These are phyloP conservation scores for Asterochloris erici DNA, from an alignment of 139 green algal genomes.

Conservation along the genomic window DNA sequence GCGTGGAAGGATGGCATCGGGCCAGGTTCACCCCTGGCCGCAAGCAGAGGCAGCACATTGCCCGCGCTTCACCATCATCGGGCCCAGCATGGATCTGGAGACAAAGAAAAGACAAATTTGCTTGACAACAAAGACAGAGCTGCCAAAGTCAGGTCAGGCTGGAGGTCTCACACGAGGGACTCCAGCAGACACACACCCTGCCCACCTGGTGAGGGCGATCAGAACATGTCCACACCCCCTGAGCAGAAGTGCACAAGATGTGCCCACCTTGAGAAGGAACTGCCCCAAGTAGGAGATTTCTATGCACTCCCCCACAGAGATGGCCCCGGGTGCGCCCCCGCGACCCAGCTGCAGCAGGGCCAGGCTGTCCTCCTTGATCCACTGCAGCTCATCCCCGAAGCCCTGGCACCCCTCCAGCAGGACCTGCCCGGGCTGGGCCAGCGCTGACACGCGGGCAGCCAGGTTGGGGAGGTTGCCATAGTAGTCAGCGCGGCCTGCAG, in stretches of 20 bases:
- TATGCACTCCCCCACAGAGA: slow-evolving; percentile 6
- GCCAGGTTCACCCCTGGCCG: not conserved
- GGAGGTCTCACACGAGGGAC: too few relatives aligned
- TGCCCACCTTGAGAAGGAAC: slow-evolving; percentile 45
- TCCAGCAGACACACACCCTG: not conserved
- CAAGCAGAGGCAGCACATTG: not conserved
- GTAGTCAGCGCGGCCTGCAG: slow-evolving; percentile 73
- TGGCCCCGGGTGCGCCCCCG: not conserved
- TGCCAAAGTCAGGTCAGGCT: too few relatives aligned
- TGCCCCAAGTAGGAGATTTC: slow-evolving; percentile 41
- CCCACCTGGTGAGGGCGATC: not conserved
- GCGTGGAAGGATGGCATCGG: not conserved
- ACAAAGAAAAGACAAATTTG: too few relatives aligned
- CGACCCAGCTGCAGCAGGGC: slow-evolving; percentile 22
- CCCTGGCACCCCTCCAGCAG: slow-evolving; percentile 39
- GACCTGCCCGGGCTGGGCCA: slow-evolving; percentile 72
- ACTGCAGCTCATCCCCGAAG: slow-evolving; percentile 9
- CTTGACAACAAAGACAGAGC: too few relatives aligned
- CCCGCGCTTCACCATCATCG: not conserved
- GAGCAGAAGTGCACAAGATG: not conserved
- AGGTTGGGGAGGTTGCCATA: slow-evolving; percentile 76
- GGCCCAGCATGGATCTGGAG: too few relatives aligned
- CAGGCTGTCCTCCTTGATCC: slow-evolving; percentile 8
- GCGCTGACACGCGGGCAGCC: slow-evolving; percentile 61
- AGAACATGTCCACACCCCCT: not conserved